Evolutionary conservation across 2,329 filamentous ascomycete genomes (phyloP).

Genomic region (Bipolaris zeicola): DNA sequence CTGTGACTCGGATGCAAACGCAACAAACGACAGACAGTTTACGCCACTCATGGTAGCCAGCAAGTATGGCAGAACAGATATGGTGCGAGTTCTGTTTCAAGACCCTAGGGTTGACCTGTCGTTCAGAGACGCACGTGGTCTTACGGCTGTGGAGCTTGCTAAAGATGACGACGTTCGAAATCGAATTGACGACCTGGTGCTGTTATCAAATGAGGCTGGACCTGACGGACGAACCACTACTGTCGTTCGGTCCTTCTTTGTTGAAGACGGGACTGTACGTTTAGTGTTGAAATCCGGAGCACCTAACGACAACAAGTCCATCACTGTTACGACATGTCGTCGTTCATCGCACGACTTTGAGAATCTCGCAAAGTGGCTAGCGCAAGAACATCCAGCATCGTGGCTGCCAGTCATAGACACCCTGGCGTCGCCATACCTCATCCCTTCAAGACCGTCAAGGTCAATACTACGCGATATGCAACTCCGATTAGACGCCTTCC

Average conservation of each 20-base stretch:
- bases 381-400: slow-evolving; percentile 89
- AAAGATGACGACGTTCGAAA: slow-evolving; percentile 98
- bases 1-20: slow-evolving; percentile 95
- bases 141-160: slow-evolving; percentile 93
- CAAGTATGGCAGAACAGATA: slow-evolving; percentile 94
- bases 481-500: slow-evolving; percentile 80
- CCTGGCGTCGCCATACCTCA: slow-evolving; percentile 85
- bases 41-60: slow-evolving; percentile 97
- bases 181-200: slow-evolving; percentile 88
- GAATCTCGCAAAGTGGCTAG: slow-evolving; percentile 80
- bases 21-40: slow-evolving; percentile 91
- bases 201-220: slow-evolving; percentile 71
- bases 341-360: slow-evolving; percentile 89
- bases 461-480: slow-evolving; percentile 88
- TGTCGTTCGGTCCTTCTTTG: slow-evolving; percentile 93
- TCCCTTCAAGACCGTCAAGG: slow-evolving; percentile 88
- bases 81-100: slow-evolving; percentile 84
- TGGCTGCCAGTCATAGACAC: slow-evolving; percentile 84
- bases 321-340: slow-evolving; percentile 92
- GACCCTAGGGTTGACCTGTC: slow-evolving; percentile 86
- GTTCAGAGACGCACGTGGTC: slow-evolving; percentile 80
- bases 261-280: slow-evolving; percentile 92
- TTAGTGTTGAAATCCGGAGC: slow-evolving; percentile 94
- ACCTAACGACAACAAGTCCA: slow-evolving; percentile 78
- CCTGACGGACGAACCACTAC: slow-evolving; percentile 84